Evolutionary conservation across 805 yeast species (phyloP).

Genomic region (Candida andamanensis): DNA sequence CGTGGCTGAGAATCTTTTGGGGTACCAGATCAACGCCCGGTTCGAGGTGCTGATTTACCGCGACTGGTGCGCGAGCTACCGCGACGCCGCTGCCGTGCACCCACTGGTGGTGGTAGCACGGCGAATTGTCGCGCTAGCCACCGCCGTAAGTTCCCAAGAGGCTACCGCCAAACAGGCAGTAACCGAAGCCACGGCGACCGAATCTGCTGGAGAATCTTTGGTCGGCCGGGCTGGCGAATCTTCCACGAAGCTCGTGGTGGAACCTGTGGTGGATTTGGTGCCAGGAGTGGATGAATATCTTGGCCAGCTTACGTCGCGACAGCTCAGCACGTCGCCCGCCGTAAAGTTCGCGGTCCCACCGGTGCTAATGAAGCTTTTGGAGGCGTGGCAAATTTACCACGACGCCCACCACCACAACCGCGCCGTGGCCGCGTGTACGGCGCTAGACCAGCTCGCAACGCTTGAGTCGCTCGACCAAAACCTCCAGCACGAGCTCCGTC

Average conservation of each 20-base stretch:
- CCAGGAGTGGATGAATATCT: constrained; percentile 32
- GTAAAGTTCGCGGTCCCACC: constrained; percentile 70
- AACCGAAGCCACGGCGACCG: constrained; percentile 10
- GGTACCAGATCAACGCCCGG: constrained; percentile 70
- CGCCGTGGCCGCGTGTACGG: constrained; percentile 15
- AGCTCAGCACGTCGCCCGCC: constrained; percentile 80
- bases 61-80: constrained; percentile 16
- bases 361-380: constrained; percentile 50
- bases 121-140: constrained; percentile 10
- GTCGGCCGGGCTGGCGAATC: too few species aligned
- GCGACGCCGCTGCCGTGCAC: constrained; percentile 9
- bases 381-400: constrained; percentile 39
- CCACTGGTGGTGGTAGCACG: constrained; percentile 8
- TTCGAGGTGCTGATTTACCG: constrained; percentile 51
- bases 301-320: constrained; percentile 40
- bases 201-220: constrained; percentile 12
- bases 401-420: constrained; percentile 16
- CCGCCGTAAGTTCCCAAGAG: constrained; percentile 11
- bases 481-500: constrained; percentile 22
- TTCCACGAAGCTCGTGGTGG: too few species aligned
- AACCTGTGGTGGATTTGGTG: not conserved
- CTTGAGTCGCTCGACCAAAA: constrained; percentile 22
- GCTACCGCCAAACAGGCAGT: constrained; percentile 11
- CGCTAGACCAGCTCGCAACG: constrained; percentile 23
- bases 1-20: constrained; percentile 74